Conservation (phyloP, 306 rosid species). For the Vigna hirtella region DNA sequence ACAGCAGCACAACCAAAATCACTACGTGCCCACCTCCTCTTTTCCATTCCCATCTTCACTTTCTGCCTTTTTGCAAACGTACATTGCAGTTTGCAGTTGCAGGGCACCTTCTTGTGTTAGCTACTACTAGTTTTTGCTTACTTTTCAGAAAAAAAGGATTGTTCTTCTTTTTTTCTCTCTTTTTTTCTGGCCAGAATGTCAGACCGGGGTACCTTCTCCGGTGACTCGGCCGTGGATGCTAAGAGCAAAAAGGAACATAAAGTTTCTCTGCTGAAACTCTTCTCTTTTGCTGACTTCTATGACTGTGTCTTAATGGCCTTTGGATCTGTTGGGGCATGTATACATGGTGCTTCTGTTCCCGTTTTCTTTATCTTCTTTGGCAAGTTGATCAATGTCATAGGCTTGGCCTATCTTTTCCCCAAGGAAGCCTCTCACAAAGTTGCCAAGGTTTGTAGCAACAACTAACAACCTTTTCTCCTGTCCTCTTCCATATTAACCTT, state of each 20-base stretch:
- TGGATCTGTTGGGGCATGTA: conserved; percentile 84
- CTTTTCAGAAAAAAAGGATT: conserved; percentile 1
- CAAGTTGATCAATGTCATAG: conserved; percentile 81
- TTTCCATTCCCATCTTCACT: conserved; percentile 17
- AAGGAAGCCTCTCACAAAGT: conserved; percentile 90
- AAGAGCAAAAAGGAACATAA: conserved; percentile 51
- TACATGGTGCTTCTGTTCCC: conserved; percentile 97
- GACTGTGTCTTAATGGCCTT: conserved; percentile 71
- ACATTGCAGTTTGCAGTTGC: conserved; percentile 38
- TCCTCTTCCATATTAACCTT: not conserved
- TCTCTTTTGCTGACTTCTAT: conserved; percentile 80
- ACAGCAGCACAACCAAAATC: conserved; percentile 38
- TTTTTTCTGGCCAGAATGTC: conserved; percentile 51
- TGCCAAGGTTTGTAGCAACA: conserved; percentile 67
- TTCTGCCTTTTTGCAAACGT: not conserved
- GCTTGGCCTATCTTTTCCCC: conserved; percentile 91
- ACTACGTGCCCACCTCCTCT: conserved; percentile 33
- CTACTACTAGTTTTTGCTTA: not conserved
- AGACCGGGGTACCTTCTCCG: conserved; percentile 49
- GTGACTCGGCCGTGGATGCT: conserved; percentile 35
- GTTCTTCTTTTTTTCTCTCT: not conserved
- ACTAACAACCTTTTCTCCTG: not conserved
- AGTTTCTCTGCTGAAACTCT: conserved; percentile 71
- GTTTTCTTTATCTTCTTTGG: conserved; percentile 94
- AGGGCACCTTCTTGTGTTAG: conserved; percentile 16